phyloP scores from a whole-genome alignment of 495 filamentous ascomycete genomes.

The Neurospora sublineolata region DNA sequence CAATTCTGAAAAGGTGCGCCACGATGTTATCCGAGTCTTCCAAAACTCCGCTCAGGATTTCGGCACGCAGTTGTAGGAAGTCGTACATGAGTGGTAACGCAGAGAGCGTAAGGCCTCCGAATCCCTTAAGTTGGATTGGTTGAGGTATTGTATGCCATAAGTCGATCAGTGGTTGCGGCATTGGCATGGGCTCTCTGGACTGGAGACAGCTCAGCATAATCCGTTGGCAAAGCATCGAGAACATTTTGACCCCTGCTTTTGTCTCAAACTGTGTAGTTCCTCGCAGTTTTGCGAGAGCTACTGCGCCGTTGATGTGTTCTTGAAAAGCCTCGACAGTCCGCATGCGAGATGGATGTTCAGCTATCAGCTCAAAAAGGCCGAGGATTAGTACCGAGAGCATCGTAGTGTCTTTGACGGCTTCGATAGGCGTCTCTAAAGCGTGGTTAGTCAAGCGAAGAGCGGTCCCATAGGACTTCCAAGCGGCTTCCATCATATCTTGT shows the following conservation, averaged over 20 bases:
- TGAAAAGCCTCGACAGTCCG: constrained; percentile 42
- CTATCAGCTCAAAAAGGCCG: constrained; percentile 45
- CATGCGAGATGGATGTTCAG: constrained; percentile 31
- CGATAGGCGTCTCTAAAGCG: constrained; percentile 40
- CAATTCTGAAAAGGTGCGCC: constrained; percentile 34
- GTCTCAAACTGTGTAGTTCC: constrained; percentile 46
- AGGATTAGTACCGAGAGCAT: constrained; percentile 52
- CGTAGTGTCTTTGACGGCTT: constrained; percentile 49
- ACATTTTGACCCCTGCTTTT: constrained; percentile 44
- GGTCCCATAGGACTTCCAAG: constrained; percentile 36
- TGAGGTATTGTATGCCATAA: constrained; percentile 25
- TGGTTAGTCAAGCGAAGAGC: constrained; percentile 38
- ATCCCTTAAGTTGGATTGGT: constrained; percentile 6
- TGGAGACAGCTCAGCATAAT: constrained; percentile 32
- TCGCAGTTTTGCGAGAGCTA: constrained; percentile 44
- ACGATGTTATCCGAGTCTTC: constrained; percentile 35
- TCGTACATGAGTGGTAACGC: constrained; percentile 21
- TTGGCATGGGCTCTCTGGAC: constrained; percentile 25
- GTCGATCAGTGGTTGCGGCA: constrained; percentile 26
- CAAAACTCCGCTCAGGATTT: constrained; percentile 23
- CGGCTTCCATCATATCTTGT: constrained; percentile 28
- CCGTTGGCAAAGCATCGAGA: constrained; percentile 42
- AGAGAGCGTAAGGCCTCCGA: neutral
- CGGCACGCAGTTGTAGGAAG: constrained; percentile 37
- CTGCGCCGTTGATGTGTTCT: constrained; percentile 49